Evolutionary conservation across 1,284 basidiomycete genomes (phyloP).

Genomic region (Sparassis latifolia): DNA sequence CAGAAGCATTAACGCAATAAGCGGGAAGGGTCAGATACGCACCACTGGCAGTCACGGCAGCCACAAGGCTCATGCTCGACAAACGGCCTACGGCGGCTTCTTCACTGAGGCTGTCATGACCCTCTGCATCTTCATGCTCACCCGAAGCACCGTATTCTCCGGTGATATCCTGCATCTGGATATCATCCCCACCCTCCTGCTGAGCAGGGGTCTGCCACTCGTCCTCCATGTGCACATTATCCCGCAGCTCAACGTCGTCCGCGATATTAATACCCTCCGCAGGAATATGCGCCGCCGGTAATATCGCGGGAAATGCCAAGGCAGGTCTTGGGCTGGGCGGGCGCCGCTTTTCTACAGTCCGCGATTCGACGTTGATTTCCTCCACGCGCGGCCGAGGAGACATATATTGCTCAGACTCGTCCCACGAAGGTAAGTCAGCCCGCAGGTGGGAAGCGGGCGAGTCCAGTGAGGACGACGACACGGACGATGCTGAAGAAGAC

Average conservation of each 20-base stretch:
- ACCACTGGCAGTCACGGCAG: slow-evolving; percentile 76
- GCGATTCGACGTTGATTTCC: slow-evolving; percentile 5
- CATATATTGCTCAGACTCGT: neutral
- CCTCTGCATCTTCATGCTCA: slow-evolving; percentile 12
- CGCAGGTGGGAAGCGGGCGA: neutral
- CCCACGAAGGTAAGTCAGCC: neutral
- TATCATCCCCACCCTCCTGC: neutral
- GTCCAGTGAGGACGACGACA: slow-evolving; percentile 13
- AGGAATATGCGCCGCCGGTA: neutral
- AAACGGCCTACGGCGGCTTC: slow-evolving; percentile 86
- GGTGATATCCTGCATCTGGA: slow-evolving; percentile 1
- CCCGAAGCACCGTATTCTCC: slow-evolving; percentile 3
- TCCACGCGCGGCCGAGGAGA: slow-evolving; percentile 3
- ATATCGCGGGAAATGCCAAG: neutral
- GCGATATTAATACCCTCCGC: too few relatives aligned
- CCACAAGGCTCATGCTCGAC: slow-evolving; percentile 91
- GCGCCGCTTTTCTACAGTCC: slow-evolving; percentile 6
- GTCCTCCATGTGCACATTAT: neutral
- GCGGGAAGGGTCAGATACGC: slow-evolving; percentile 20
- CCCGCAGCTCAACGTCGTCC: too few relatives aligned
- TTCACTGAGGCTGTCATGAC: slow-evolving; percentile 33
- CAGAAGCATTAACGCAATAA: slow-evolving; percentile 5
- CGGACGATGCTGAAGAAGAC: slow-evolving; percentile 17
- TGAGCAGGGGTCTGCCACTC: neutral
- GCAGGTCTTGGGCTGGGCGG: slow-evolving; percentile 4